Evolutionary conservation across 2,329 filamentous ascomycete genomes (phyloP).

Genomic region (Epichloe scottii): DNA sequence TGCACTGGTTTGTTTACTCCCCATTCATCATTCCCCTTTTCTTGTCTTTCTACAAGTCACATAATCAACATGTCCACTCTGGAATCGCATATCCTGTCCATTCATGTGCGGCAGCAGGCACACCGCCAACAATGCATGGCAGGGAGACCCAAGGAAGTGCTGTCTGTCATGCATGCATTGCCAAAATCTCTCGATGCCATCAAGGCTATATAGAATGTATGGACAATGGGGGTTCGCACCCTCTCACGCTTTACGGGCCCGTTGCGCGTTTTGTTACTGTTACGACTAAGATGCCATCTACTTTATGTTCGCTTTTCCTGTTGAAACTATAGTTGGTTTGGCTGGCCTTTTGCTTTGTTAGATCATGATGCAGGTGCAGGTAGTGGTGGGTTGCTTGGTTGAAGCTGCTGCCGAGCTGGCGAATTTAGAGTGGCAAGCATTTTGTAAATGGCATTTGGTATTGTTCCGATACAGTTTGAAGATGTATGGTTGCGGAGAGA

Average conservation of each 20-base stretch:
- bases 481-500: no score
- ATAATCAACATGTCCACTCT: not conserved
- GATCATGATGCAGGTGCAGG: not conserved
- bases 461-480: no score
- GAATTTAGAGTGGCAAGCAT: not conserved
- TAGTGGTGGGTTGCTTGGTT: not conserved
- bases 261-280: conserved; percentile 19
- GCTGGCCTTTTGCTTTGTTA: not conserved
- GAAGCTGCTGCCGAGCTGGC: not conserved
- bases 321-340: not conserved
- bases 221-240: conserved; percentile 25
- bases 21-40: not conserved
- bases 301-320: conserved; percentile 7
- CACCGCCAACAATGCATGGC: not conserved
- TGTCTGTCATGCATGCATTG: conserved; percentile 10
- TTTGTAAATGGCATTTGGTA: no score
- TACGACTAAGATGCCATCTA: conserved; percentile 17
- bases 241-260: conserved; percentile 15
- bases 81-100: not conserved
- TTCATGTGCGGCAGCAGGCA: not conserved
- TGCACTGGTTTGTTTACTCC: not conserved
- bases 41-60: not conserved
- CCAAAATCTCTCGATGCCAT: conserved; percentile 12
- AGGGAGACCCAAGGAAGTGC: not conserved
- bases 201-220: conserved; percentile 24